These are phyloP conservation scores for Phoma sp. DNA, from an alignment of 2,329 filamentous ascomycete genomes.

Conservation along the genomic window DNA sequence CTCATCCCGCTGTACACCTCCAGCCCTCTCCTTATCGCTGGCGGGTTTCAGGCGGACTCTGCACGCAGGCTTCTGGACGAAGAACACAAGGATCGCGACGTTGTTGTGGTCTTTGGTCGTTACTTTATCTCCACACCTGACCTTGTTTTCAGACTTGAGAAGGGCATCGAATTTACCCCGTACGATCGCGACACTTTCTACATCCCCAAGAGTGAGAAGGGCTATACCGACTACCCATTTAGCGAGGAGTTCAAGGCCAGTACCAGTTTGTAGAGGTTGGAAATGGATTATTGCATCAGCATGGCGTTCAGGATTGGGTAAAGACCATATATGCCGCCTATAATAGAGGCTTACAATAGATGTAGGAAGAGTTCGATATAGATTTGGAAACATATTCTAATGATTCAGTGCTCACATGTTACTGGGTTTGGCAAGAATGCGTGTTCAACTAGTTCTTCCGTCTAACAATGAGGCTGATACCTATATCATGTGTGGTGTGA, in stretches of 20 bases:
- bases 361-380: neutral
- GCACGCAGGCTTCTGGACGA: slow-evolving; percentile 48
- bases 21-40: slow-evolving; percentile 49
- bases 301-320: slow-evolving; percentile 6
- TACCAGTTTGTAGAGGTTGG: slow-evolving; percentile 1
- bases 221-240: slow-evolving; percentile 51
- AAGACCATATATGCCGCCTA: neutral
- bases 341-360: neutral
- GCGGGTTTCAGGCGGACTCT: slow-evolving; percentile 50
- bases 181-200: slow-evolving; percentile 59
- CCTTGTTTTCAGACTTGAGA: slow-evolving; percentile 53
- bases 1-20: slow-evolving; percentile 31
- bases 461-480: no score
- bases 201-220: slow-evolving; percentile 37
- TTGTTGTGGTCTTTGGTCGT: slow-evolving; percentile 57
- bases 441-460: no score
- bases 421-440: no score
- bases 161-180: slow-evolving; percentile 52
- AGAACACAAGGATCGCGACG: slow-evolving; percentile 52
- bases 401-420: no score
- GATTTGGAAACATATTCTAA: no score
- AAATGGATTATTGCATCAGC: slow-evolving; percentile 1
- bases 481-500: no score
- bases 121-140: slow-evolving; percentile 59
- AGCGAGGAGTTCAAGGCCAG: slow-evolving; percentile 24